A percentile compares a stretch with the other conserved stretches of the same genome.
phyloP scores from a whole-genome alignment of 2,329 filamentous ascomycete genomes.

The Aspergillus spinulosporus region DNA sequence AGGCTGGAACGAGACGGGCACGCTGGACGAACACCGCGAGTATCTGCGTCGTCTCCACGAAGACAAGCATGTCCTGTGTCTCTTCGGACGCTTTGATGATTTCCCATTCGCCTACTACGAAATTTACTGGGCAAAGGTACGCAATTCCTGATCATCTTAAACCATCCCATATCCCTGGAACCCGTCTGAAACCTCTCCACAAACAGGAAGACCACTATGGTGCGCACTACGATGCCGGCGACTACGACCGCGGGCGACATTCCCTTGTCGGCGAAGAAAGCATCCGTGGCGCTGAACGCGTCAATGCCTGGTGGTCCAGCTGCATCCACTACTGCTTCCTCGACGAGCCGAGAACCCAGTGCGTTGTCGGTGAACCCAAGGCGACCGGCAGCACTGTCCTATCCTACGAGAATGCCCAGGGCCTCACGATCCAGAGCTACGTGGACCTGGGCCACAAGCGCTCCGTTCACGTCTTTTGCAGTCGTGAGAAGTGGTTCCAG shows the following conservation, averaged over 20 bases:
- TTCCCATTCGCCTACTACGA: constrained; percentile 75
- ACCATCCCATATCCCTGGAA: background rate
- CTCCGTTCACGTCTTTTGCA: constrained; percentile 65
- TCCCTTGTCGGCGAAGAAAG: constrained; percentile 59
- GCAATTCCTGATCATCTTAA: constrained; percentile 12
- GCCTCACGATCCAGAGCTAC: constrained; percentile 70
- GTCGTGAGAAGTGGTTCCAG: constrained; percentile 69
- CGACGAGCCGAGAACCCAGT: constrained; percentile 57
- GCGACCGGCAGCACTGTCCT: constrained; percentile 69
- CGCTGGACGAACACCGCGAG: constrained; percentile 69
- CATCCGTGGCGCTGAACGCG: constrained; percentile 57
- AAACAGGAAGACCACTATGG: constrained; percentile 61
- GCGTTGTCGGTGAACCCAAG: constrained; percentile 66
- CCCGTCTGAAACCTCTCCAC: background rate
- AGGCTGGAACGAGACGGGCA: constrained; percentile 78
- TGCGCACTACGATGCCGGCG: constrained; percentile 56
- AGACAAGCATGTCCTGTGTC: constrained; percentile 64
- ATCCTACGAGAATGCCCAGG: constrained; percentile 72
- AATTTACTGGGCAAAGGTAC: constrained; percentile 72
- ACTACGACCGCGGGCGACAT: constrained; percentile 62
- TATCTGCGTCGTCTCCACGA: constrained; percentile 69
- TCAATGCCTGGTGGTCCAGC: constrained; percentile 59
- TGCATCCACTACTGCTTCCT: constrained; percentile 62
- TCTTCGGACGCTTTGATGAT: constrained; percentile 68
- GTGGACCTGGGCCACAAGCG: constrained; percentile 72